A percentile compares a stretch with the other conserved stretches of the same genome.
Evolutionary conservation across 2,329 filamentous ascomycete species (phyloP).

Genomic region (Aspergillus brasiliensis): DNA sequence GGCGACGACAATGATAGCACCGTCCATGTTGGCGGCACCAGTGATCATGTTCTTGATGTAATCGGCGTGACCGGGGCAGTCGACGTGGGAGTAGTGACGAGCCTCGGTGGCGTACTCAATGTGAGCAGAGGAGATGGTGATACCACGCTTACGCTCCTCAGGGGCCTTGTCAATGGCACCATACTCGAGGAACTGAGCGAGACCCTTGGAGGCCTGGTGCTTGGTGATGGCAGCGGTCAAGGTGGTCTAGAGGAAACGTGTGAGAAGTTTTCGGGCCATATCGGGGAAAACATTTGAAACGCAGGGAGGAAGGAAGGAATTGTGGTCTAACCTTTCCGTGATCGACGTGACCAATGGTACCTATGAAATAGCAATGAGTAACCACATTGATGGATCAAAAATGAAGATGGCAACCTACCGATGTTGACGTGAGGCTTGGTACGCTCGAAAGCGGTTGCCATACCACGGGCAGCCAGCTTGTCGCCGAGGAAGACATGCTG

Average conservation of each 20-base stretch:
- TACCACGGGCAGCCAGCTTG: constrained; percentile 52
- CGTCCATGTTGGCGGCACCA: constrained; percentile 98
- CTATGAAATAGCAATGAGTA: constrained; percentile 46
- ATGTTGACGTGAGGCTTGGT: constrained; percentile 98
- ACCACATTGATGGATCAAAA: background rate
- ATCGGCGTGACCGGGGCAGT: constrained; percentile 99
- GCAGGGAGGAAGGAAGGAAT: constrained; percentile 4
- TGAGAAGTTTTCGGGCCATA: constrained; percentile 12
- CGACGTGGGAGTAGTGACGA: constrained; percentile 98
- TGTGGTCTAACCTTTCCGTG: constrained; percentile 81
- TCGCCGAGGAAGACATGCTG: constrained; percentile 57
- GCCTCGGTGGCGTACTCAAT: constrained; percentile 95
- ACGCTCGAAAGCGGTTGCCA: constrained; percentile 74
- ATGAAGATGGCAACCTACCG: constrained; percentile 58
- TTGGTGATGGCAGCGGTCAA: constrained; percentile 99
- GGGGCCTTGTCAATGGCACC: constrained; percentile 98
- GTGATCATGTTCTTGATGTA: constrained; percentile 99
- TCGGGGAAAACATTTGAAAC: constrained; percentile 6
- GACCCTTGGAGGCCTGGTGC: constrained; percentile 90
- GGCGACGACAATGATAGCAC: constrained; percentile 97
- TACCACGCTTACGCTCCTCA: constrained; percentile 99
- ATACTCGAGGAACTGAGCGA: constrained; percentile 95
- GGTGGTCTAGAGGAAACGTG: constrained; percentile 69
- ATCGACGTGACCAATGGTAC: constrained; percentile 98
- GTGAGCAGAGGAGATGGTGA: constrained; percentile 97